Evolutionary conservation across 202 grass and related monocot species (phyloP).

Genomic region (Elaeis oleifera): DNA sequence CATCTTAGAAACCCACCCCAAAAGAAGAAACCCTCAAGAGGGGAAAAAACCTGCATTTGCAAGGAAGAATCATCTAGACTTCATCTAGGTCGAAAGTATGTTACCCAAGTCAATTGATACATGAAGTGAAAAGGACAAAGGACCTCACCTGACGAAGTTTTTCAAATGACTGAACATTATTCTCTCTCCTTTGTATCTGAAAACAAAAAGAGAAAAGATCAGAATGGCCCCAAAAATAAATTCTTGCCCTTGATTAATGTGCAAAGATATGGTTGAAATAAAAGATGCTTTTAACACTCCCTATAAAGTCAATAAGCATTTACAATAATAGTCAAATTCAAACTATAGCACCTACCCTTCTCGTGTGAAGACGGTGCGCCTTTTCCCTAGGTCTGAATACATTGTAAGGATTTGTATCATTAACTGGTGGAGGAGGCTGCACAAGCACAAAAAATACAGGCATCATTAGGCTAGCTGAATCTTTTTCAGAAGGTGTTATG

Average conservation of each 20-base stretch:
- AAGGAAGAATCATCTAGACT: neutral
- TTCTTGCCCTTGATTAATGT: too few species aligned
- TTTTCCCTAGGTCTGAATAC: constrained; percentile 99
- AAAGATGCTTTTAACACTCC: neutral
- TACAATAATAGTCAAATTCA: constrained; percentile 10
- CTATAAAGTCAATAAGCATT: constrained; percentile 4
- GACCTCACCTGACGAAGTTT: constrained; percentile 69
- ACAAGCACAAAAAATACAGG: constrained; percentile 26
- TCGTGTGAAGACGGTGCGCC: constrained; percentile 84
- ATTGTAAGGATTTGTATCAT: constrained; percentile 98
- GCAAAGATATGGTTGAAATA: constrained; percentile 7
- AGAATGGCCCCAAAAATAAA: neutral
- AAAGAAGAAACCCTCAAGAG: neutral
- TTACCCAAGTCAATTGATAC: neutral
- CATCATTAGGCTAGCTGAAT: constrained; percentile 13
- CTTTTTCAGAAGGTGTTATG: constrained; percentile 12
- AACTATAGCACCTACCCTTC: constrained; percentile 58
- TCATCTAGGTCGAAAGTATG: neutral
- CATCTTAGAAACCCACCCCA: neutral
- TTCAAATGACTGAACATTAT: constrained; percentile 95
- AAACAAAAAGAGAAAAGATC: constrained; percentile 33
- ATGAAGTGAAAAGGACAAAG: neutral
- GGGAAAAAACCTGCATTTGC: neutral
- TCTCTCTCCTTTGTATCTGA: constrained; percentile 99
- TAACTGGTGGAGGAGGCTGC: constrained; percentile 90